Evolutionary conservation across 345 rosid species (phyloP), one percentile per base, ranked within the genome.

Genomic region (Aurinia saxatilis): DNA sequence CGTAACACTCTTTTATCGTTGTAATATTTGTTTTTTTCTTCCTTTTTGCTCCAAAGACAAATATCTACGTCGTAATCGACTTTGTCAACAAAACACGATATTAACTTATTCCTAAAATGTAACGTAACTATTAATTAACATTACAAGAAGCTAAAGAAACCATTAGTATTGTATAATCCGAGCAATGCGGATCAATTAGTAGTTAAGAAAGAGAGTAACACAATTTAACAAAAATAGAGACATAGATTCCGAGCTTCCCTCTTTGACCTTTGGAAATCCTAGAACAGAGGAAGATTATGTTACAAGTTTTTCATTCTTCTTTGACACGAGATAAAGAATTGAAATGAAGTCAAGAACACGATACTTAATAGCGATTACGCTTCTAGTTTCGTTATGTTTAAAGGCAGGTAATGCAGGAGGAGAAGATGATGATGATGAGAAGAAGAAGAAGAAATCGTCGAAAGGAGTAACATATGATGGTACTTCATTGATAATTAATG

Each of bases 241-340:
- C 55, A 55, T 25, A 25, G 50, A 48, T 67, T 67, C 71, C 71
- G 57, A 57, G 41, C 56, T 37, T 66, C 64, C 44, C 64, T 66
- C 71, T 47, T 27, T 48, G 8, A 57, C 71, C 40, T 47, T 39
- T 10, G 49, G 34, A 66, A 38, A 27, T 48, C 64, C 71, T 7
- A 1, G 14, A 66, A 48, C 50, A 57, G 2, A 40, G 49, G 64
- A 38, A 29, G 34, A 14, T 2, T 45, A 1, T 27, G 17, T 16
- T 57, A 47, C 41, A 58, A 66, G 57, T 57, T 30, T 57, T 30
- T 29, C 39, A 45, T 27, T 18, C 61, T 55, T 36, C 19, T 2
- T 19, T 41, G 10, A 34, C 37, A 34, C 11, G 12, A 34, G 3
- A 34, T 10, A 19, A 19, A 33, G 14, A 33, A 60, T 27, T 13